Base-by-base conservation (phyloP, 1,139 yeast genomes). In the Pichia sp. region DNA sequence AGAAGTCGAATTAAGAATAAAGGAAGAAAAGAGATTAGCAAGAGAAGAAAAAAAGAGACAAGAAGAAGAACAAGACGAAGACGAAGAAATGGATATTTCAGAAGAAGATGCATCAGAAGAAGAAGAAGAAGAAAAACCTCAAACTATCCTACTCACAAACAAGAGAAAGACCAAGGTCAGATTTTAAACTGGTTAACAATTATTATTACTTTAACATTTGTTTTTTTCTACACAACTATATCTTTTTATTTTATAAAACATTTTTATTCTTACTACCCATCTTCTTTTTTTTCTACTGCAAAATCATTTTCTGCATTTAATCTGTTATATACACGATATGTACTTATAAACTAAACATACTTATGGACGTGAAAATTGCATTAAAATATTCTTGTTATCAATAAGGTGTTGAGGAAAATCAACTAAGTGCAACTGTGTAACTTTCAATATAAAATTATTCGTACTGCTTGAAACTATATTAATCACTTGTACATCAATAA, bases 1-100 rank as follows among this genome's bases (percentile, higher is more conserved):
- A 75, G 97, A 87, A 42, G 96, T 90, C 53, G 97, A 90, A 72
- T 71, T 88, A 59, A 82, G 88, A 65, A 80, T 88, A 68, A 80
- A 77, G 70, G 82, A 83, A 51, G 95, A 86, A 64, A 84, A 75
- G 72, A 80, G 71, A 67, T 83, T 72, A 47, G 77, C 71, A 51
- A 73, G 70, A 48, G 76, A 68, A 62, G 76, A 69, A 16, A 50
- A 42, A 43, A 25, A 47, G 32, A 47, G 39, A 40, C 76, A 67
- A 44, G 80, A 68, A 36, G 80, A 69, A 30, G 74, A 43, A 23
- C 40, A 39, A 29, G 51, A 42, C 9, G 38, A 42, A 16, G 56
- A 52, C 22, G 71, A 65, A 50, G 80, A 71, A 44, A 59, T 63
- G 60, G 72, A 64, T 32, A 59, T 60, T 38, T 56, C 56, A 27